Evolutionary conservation across 2,329 filamentous ascomycete genomes (phyloP).

Genomic region (Plenodomus biglobosus): DNA sequence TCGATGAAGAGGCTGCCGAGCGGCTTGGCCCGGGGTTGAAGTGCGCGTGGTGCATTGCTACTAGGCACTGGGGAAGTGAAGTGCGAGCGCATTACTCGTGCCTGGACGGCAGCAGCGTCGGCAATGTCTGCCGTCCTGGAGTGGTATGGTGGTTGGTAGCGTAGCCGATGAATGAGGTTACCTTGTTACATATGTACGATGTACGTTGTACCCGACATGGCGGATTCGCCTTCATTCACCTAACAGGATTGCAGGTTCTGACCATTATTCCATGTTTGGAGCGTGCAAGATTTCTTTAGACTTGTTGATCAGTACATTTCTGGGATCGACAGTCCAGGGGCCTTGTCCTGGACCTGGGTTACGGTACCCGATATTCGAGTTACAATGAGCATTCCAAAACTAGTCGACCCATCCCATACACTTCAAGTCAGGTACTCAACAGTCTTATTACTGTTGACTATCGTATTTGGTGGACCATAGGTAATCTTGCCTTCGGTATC

Average conservation of each 20-base stretch:
- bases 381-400: not conserved
- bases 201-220: not conserved
- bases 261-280: not conserved
- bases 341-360: not conserved
- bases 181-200: too few relatives aligned
- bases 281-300: not conserved
- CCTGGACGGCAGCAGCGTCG: too few relatives aligned
- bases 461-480: too few relatives aligned
- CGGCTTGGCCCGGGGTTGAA: not conserved
- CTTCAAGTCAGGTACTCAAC: too few relatives aligned
- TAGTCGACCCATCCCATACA: too few relatives aligned
- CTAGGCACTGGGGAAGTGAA: not conserved
- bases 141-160: not conserved
- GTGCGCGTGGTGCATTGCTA: not conserved
- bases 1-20: not conserved
- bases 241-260: too few relatives aligned
- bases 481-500: too few relatives aligned
- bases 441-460: too few relatives aligned
- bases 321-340: not conserved
- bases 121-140: not conserved
- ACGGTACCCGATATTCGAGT: not conserved
- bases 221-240: not conserved
- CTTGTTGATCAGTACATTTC: not conserved
- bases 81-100: not conserved
- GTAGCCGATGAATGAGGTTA: not conserved